Evolutionary conservation across 352 stramenopile species (phyloP).

Genomic region (Phytophthora palmivora): DNA sequence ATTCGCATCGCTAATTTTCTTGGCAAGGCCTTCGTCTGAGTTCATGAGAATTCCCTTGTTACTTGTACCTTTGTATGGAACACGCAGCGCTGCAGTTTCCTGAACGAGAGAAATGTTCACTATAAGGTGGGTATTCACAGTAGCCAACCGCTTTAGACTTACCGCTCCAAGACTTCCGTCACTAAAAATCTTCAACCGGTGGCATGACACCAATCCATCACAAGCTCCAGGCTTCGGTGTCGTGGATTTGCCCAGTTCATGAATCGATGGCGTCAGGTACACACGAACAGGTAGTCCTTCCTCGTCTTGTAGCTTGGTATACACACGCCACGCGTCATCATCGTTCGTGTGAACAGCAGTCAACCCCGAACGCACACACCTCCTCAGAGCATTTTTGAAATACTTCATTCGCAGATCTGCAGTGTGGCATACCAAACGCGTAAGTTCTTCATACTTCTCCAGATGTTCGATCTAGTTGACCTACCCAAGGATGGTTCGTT

Average conservation of each 20-base stretch:
- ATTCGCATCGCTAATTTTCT: conserved; percentile 69
- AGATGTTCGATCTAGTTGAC: too few relatives aligned
- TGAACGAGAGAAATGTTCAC: conserved; percentile 23
- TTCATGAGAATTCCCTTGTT: conserved; percentile 90
- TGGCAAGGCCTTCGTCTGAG: conserved; percentile 61
- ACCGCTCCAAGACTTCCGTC: conserved; percentile 90
- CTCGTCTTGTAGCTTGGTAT: conserved; percentile 70
- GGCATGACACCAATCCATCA: conserved; percentile 71
- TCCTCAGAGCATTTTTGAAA: conserved; percentile 59
- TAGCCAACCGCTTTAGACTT: conserved; percentile 2
- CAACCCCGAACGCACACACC: conserved; percentile 77
- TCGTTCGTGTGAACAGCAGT: conserved; percentile 91
- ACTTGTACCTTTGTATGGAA: conserved; percentile 65
- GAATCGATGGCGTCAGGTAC: conserved; percentile 76
- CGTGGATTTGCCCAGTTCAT: conserved; percentile 59
- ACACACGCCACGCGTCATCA: conserved; percentile 79
- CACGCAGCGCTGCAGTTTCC: conserved; percentile 86
- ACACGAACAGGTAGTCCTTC: conserved; percentile 75
- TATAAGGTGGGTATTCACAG: too few relatives aligned
- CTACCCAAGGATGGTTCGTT: conserved; percentile 74
- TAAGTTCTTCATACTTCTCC: too few relatives aligned
- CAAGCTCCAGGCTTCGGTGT: conserved; percentile 49
- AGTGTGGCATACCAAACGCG: not conserved
- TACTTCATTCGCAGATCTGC: conserved; percentile 72
- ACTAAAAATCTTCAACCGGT: conserved; percentile 91